phyloP scores from a whole-genome alignment of 176 grass and related monocot species.

The Melocanna baccifera region DNA sequence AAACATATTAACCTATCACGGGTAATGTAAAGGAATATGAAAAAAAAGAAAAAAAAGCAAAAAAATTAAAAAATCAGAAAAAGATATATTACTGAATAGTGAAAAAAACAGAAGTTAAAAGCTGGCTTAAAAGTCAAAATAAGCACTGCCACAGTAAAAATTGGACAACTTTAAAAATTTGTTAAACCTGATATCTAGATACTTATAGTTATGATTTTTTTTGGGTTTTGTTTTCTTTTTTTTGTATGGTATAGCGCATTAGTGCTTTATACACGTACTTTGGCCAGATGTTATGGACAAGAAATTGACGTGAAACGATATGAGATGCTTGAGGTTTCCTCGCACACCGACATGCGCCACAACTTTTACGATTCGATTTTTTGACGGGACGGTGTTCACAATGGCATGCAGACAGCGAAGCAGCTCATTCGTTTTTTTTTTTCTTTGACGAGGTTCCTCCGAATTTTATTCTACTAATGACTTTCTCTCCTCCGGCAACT shows the following conservation, averaged over 20 bases:
- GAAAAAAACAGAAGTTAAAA: too few species aligned
- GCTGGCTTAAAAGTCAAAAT: too few species aligned
- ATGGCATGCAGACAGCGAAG: background rate
- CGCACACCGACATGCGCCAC: background rate
- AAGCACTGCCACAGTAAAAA: too few species aligned
- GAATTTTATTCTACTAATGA: background rate
- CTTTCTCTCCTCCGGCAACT: background rate
- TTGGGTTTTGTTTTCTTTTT: background rate
- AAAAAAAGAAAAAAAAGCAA: too few species aligned
- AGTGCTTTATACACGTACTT: background rate
- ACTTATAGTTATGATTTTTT: too few species aligned
- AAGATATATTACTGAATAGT: too few species aligned
- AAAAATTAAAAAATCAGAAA: too few species aligned
- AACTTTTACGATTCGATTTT: background rate
- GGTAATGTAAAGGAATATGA: too few species aligned
- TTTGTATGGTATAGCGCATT: background rate
- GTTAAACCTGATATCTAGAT: too few species aligned
- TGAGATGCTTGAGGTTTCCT: background rate
- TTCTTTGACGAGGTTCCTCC: background rate
- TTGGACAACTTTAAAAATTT: too few species aligned
- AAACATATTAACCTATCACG: too few species aligned
- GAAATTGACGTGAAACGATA: background rate
- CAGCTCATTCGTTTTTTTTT: background rate
- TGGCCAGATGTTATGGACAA: conserved; percentile 1
- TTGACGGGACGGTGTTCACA: background rate